Conservation (phyloP, 192 early-diverging fungal genomes). For the Coemansia sp. region DNA sequence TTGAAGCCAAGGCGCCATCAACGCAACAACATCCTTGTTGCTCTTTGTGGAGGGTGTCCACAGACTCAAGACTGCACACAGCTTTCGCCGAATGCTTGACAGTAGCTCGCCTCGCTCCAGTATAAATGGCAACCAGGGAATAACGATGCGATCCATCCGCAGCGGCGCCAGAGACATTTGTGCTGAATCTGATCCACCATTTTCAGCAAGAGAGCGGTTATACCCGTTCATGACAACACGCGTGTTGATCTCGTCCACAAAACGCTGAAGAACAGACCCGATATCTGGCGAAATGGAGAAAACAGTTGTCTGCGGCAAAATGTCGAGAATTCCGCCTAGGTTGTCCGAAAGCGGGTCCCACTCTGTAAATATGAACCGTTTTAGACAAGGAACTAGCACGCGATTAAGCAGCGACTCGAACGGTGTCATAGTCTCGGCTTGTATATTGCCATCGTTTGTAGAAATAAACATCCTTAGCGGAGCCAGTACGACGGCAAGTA, state of each 20-base stretch:
- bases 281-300: slow-evolving; percentile 19
- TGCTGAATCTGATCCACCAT: neutral
- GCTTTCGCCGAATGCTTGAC: slow-evolving; percentile 37
- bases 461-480: slow-evolving; percentile 20
- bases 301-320: slow-evolving; percentile 17
- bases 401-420: slow-evolving; percentile 37
- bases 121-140: slow-evolving; percentile 52
- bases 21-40: slow-evolving; percentile 21
- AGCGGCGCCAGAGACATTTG: slow-evolving; percentile 9
- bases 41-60: slow-evolving; percentile 33
- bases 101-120: slow-evolving; percentile 26
- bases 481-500: slow-evolving; percentile 12
- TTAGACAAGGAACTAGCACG: slow-evolving; percentile 33
- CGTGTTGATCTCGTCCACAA: slow-evolving; percentile 24
- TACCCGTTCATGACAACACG: slow-evolving; percentile 18
- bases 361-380: slow-evolving; percentile 31
- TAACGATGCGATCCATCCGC: slow-evolving; percentile 28
- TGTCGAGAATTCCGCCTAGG: slow-evolving; percentile 11
- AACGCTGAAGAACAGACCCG: slow-evolving; percentile 19
- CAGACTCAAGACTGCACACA: slow-evolving; percentile 34
- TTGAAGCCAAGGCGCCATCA: slow-evolving; percentile 38
- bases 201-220: neutral
- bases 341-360: slow-evolving; percentile 43
- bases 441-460: neutral
- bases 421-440: slow-evolving; percentile 24